Base-by-base conservation (phyloP, 805 yeast genomes). In the Jamesozyma rosinii region DNA sequence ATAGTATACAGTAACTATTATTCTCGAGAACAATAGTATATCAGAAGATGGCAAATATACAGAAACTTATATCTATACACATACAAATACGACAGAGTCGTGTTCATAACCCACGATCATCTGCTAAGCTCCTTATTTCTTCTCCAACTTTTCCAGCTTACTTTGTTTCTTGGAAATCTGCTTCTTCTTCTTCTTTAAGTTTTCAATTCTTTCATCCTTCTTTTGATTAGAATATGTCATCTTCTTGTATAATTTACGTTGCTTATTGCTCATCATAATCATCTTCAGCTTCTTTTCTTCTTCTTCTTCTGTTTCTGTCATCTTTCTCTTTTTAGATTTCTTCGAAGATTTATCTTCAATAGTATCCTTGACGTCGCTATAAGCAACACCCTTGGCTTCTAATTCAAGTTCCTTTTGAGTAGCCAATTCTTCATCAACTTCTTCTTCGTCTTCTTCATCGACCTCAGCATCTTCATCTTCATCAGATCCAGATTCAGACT, bases 241-340 rank as follows among this genome's bases (percentile, higher is more conserved):
- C 80, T 84, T 84, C 71, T 83, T 83, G 74, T 92, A 92, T 52
- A 89, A 72, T 65, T 85, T 86, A 73, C 88, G 84, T 70, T 90
- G 95, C 67, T 90, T 92, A 71, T 88, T 88, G 55, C 90, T 76
- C 98, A 92, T 90, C 98, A 92, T 90, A 59, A 88, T 86, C 81
- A 79, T 80, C 72, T 85, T 85, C 70, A 90, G 77, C 52, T 89
- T 92, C 69, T 86, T 85, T 64, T 88, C 97, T 69, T 78, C 83
- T 38, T 76, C 76, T 47, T 71, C 75, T 50, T 72, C 75, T 46
- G 72, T 75, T 45, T 72, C 63, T 40, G 64, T 64, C 21, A 64
- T 56, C 50, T 65, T 65, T 49, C 66, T 65, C 58, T 61, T 66
- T 43, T 54, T 54, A 43, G 57, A 57, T 55, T 57, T 68, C 49